Evolutionary conservation across 176 grass and related monocot genomes (phyloP).

Genomic region (Musa beccarii): DNA sequence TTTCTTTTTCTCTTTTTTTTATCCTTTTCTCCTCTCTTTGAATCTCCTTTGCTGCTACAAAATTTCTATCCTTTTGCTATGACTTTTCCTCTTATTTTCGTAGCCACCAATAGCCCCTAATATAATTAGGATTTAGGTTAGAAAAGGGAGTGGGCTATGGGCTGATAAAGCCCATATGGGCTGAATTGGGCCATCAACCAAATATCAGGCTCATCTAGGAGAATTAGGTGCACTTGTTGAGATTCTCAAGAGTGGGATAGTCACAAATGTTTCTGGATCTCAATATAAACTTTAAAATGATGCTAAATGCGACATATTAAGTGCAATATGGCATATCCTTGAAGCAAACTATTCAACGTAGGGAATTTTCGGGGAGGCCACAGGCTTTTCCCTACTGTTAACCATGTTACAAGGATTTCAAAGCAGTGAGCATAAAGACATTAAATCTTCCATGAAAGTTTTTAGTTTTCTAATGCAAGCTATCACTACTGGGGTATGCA

Average conservation of each 20-base stretch:
- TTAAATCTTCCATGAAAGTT: conserved; percentile 52
- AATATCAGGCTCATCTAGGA: conserved; percentile 78
- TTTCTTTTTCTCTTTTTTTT: too few relatives aligned
- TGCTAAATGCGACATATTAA: conserved; percentile 83
- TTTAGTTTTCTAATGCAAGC: conserved; percentile 83
- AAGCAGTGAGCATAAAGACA: conserved; percentile 36
- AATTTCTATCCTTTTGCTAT: too few relatives aligned
- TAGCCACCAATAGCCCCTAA: too few relatives aligned
- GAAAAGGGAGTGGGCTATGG: too few relatives aligned
- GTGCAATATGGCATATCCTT: conserved; percentile 90
- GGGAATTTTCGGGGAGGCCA: conserved; percentile 92
- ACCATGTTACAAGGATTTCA: conserved; percentile 87
- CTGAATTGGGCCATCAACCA: neutral
- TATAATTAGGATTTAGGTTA: too few relatives aligned
- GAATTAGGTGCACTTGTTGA: conserved; percentile 86
- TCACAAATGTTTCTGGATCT: conserved; percentile 67
- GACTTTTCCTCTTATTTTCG: too few relatives aligned
- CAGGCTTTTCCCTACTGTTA: conserved; percentile 91
- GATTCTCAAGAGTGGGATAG: conserved; percentile 93
- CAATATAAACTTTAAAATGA: conserved; percentile 87
- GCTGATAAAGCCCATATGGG: too few relatives aligned
- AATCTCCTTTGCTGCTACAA: too few relatives aligned
- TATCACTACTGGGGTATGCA: conserved; percentile 81
- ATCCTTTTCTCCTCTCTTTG: too few relatives aligned
- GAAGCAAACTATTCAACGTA: conserved; percentile 74